Base-by-base conservation (phyloP, 768 basidiomycete species). In the Trametes maxima region DNA sequence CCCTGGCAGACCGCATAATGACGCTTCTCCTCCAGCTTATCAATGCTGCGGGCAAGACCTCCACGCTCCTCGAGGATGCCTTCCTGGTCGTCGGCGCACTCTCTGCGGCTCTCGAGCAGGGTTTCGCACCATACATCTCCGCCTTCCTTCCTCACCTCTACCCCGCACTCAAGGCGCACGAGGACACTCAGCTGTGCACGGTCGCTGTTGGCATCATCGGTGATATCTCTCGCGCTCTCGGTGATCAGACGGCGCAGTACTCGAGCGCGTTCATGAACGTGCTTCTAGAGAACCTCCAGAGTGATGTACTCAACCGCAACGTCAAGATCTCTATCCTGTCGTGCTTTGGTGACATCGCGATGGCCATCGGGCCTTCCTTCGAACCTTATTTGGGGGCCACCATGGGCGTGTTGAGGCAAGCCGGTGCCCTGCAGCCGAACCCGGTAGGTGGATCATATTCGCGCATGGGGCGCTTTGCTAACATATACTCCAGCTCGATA, bases 281-380 rank as follows among this genome's bases (percentile, higher is more conserved):
- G 16, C 80, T 99, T 35, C 79, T 98, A 21, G 92, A 95, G 73
- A 94, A 96, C 68, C 79, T 99, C 39, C 90, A 93, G 73, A 94
- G 91, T 66, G 88, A 95, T 0, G 86, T 94, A 22, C 80, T 99
- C 58, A 92, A 94, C 70, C 85, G 96, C 48, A 91, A 90, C 65
- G 97, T 98, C 73, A 99, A 99, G 82, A 95, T 98, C 42, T 88
- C 91, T n/a, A 92, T 98, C 69, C 76, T 98, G 61, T 88, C 92
- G 13, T 94, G 93, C 76, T 98, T 99, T 69, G 97, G 96, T 21
- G 97, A 99, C 70, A 90, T 99, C 66, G 96, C 95, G 10, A 81
- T 98, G 11, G 95, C 97, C 0, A 89, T 98, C 63, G 93, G 93
- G 1, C 78, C 85, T 13, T 77, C 80, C 7, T 99, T 98, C 74